phyloP scores from a whole-genome alignment of 805 yeast genomes.

The Hanseniaspora valbyensis region DNA sequence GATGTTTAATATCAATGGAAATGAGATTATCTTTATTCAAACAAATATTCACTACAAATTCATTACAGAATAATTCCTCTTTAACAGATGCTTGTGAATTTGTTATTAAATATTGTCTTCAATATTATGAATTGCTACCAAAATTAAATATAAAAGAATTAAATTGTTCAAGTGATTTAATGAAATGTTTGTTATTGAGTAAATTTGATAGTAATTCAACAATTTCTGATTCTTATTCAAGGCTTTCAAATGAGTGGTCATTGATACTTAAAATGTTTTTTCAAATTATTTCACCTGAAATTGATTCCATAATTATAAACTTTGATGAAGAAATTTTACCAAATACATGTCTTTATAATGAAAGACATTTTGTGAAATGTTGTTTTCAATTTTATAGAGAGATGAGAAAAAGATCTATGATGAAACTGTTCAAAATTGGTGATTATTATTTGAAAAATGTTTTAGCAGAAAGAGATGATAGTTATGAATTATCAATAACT shows the following conservation, averaged over 20 bases:
- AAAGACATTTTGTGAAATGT: slow-evolving; percentile 28
- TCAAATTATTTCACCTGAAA: slow-evolving; percentile 11
- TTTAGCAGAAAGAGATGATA: slow-evolving; percentile 17
- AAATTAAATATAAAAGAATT: slow-evolving; percentile 12
- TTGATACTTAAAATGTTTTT: slow-evolving; percentile 22
- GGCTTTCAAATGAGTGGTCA: slow-evolving; percentile 20
- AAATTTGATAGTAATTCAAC: neutral
- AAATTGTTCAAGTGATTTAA: slow-evolving; percentile 22
- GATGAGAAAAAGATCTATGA: slow-evolving; percentile 26
- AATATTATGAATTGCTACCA: neutral
- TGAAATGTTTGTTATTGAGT: slow-evolving; percentile 22
- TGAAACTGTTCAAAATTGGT: slow-evolving; percentile 27
- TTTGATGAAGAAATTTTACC: neutral
- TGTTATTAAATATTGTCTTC: neutral
- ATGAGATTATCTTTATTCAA: slow-evolving; percentile 19
- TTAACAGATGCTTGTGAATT: slow-evolving; percentile 18
- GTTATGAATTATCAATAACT: slow-evolving; percentile 14
- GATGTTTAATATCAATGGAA: slow-evolving; percentile 15
- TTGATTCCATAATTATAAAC: slow-evolving; percentile 13
- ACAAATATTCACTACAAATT: slow-evolving; percentile 21
- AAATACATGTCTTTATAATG: slow-evolving; percentile 22
- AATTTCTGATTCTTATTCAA: slow-evolving; percentile 1
- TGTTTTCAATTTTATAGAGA: slow-evolving; percentile 30
- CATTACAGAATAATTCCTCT: slow-evolving; percentile 13
- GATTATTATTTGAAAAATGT: slow-evolving; percentile 28